Conservation (phyloP, 202 grass and related monocot species). For the Cymbopogon flexuosus region DNA sequence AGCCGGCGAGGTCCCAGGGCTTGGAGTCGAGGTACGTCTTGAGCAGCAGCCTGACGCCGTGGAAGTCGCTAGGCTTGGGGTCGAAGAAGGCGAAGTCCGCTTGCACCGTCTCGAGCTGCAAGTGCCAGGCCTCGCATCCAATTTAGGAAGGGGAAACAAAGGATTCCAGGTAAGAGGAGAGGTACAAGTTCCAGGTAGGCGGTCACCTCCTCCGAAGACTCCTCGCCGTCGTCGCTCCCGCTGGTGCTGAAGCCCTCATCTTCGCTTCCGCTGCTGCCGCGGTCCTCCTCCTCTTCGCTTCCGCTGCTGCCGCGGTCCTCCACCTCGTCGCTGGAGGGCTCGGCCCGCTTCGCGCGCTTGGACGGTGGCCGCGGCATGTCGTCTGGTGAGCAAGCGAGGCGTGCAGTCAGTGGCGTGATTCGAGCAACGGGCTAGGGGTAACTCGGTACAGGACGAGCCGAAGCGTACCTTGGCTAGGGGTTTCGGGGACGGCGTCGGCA, state of each 20-base stretch:
- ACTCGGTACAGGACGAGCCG: background rate
- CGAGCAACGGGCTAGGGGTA: too few species aligned
- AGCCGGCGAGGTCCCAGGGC: constrained; percentile 79
- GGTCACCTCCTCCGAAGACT: constrained; percentile 31
- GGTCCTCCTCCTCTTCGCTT: background rate
- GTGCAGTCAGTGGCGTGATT: background rate
- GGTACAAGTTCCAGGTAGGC: background rate
- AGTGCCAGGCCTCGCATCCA: background rate
- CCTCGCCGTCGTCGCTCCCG: background rate
- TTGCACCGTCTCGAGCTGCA: constrained; percentile 56
- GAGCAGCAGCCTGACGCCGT: constrained; percentile 61
- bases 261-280: background rate
- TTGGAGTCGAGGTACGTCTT: constrained; percentile 72
- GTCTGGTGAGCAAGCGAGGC: background rate
- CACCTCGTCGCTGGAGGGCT: constrained; percentile 42
- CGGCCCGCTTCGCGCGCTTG: constrained; percentile 41
- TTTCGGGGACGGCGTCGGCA: background rate
- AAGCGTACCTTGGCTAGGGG: constrained; percentile 13
- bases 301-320: constrained; percentile 32
- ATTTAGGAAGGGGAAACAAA: background rate
- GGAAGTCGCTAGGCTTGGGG: constrained; percentile 72
- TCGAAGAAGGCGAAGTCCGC: constrained; percentile 97
- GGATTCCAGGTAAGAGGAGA: background rate
- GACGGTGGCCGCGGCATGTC: constrained; percentile 19
- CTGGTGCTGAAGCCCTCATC: constrained; percentile 23